These are phyloP conservation scores for Aspergillus affinis DNA, from an alignment of 495 filamentous ascomycete genomes.

Conservation along the genomic window DNA sequence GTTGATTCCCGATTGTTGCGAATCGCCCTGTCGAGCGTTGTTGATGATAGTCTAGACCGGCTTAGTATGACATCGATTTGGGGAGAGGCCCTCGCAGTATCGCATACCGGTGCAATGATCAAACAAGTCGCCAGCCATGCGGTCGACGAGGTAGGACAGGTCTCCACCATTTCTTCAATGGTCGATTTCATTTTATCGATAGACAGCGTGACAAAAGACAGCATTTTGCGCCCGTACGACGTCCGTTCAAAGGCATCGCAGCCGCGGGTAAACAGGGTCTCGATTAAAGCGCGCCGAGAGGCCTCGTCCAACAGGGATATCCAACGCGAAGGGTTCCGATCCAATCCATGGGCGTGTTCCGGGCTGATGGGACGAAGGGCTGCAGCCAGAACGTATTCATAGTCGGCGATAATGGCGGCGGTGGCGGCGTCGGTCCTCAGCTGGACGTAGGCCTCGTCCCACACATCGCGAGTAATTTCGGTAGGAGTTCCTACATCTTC, in stretches of 20 bases:
- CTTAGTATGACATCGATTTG: no score
- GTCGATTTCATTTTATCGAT: constrained; percentile 5
- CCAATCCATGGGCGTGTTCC: not conserved
- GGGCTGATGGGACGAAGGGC: constrained; percentile 1
- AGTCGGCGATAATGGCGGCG: not conserved
- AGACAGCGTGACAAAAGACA: constrained; percentile 1
- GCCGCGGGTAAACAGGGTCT: not conserved
- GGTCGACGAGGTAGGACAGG: constrained; percentile 1
- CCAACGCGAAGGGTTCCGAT: not conserved
- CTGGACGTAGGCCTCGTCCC: constrained; percentile 4
- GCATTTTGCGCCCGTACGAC: not conserved
- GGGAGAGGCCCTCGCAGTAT: no score
- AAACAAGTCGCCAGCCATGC: constrained; percentile 7
- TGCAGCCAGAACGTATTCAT: not conserved
- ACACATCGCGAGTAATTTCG: not conserved
- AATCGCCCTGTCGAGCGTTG: not conserved
- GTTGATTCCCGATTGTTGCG: not conserved
- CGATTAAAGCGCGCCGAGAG: not conserved
- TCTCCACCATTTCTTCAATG: not conserved
- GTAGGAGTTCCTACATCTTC: not conserved
- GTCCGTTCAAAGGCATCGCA: not conserved
- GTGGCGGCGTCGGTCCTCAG: not conserved
- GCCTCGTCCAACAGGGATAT: not conserved
- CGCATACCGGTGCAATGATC: not conserved
- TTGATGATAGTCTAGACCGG: constrained; percentile 1